Evolutionary conservation across 2,329 filamentous ascomycete genomes (phyloP).

Genomic region (Epichloe baconii): DNA sequence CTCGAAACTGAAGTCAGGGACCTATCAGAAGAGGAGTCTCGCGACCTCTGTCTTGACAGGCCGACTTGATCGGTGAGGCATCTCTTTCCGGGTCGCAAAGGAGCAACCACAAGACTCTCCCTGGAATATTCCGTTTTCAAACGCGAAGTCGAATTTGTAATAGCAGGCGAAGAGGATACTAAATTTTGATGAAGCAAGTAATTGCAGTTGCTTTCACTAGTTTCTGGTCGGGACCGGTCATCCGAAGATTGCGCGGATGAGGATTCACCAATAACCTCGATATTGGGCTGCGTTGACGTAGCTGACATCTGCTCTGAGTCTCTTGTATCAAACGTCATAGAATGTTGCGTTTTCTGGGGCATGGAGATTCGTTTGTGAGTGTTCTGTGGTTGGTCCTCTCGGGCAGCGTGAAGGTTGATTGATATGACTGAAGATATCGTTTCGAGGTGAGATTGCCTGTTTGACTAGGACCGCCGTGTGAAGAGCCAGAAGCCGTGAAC

Average conservation of each 20-base stretch:
- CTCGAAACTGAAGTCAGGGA: conserved; percentile 45
- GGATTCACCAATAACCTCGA: conserved; percentile 37
- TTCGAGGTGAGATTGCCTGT: conserved; percentile 10
- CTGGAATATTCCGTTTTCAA: conserved; percentile 38
- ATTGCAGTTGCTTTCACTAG: conserved; percentile 33
- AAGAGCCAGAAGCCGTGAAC: background rate
- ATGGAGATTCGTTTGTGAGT: conserved; percentile 21
- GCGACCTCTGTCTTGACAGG: conserved; percentile 36
- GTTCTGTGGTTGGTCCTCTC: conserved; percentile 43
- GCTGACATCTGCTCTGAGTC: conserved; percentile 28
- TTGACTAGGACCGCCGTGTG: background rate
- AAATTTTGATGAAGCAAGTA: conserved; percentile 38
- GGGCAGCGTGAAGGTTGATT: conserved; percentile 30
- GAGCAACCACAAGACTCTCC: conserved; percentile 46
- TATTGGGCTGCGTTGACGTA: conserved; percentile 35
- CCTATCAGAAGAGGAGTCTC: conserved; percentile 39
- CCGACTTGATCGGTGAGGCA: conserved; percentile 35
- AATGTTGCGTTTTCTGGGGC: background rate
- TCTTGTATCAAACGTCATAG: background rate
- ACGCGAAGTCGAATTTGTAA: background rate
- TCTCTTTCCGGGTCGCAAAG: conserved; percentile 35
- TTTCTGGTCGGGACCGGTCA: conserved; percentile 21
- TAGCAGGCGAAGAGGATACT: conserved; percentile 16
- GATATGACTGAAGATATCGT: conserved; percentile 15
- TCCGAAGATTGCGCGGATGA: conserved; percentile 27